Evolutionary conservation across 2,329 filamentous ascomycete species (phyloP).

Genomic region (Dryadomyces sulphureus): DNA sequence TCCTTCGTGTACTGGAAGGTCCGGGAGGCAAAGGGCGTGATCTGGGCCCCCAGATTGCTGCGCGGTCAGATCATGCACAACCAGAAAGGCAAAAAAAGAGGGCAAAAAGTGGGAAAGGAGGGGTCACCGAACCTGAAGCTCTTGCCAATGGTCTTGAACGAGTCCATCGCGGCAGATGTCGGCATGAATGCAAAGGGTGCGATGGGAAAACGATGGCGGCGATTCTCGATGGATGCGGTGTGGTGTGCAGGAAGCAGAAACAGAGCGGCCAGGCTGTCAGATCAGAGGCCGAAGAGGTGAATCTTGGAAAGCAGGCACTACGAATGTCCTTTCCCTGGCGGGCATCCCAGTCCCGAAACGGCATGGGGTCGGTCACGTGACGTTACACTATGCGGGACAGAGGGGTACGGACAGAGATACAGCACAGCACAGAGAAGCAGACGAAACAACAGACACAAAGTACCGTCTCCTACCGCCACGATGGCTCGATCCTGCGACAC

Average conservation of each 20-base stretch:
- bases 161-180: slow-evolving; percentile 34
- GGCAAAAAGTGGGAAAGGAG: background rate
- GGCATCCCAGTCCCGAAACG: background rate
- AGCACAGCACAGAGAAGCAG: no score
- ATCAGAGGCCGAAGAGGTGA: no score
- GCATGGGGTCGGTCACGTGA: background rate
- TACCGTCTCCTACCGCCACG: slow-evolving; percentile 36
- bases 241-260: no score
- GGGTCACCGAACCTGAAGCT: slow-evolving; percentile 32
- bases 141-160: slow-evolving; percentile 44
- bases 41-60: slow-evolving; percentile 54
- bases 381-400: no score
- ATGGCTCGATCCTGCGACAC: slow-evolving; percentile 49
- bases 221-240: no score
- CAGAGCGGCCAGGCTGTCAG: no score
- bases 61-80: background rate
- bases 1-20: slow-evolving; percentile 98
- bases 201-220: no score
- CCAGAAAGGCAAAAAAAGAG: background rate
- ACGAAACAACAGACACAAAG: background rate
- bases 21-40: slow-evolving; percentile 84
- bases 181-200: no score
- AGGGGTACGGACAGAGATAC: no score
- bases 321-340: slow-evolving; percentile 3
- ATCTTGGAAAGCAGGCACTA: background rate